Conservation (phyloP, 306 rosid species). For the Astragalus membranaceus region DNA sequence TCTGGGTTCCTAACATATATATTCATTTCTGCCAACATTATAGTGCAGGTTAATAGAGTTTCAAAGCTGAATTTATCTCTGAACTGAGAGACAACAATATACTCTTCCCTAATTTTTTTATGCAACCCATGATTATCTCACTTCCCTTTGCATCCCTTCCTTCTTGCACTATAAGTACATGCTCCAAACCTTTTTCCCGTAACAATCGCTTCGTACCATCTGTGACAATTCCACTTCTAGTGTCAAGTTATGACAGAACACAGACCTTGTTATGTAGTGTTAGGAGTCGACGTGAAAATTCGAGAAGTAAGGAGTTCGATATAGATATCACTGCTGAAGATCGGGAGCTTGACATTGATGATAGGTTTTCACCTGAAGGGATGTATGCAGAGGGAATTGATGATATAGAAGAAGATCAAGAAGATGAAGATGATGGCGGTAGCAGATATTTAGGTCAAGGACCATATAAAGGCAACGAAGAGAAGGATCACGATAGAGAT, state of each 20-base stretch:
- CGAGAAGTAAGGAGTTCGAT: conserved; percentile 25
- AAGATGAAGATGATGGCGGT: conserved; percentile 13
- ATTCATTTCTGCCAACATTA: background rate
- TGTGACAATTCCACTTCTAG: background rate
- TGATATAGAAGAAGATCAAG: conserved; percentile 20
- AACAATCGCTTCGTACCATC: conserved; percentile 16
- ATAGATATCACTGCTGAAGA: conserved; percentile 25
- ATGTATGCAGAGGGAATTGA: conserved; percentile 30
- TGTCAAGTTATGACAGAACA: background rate
- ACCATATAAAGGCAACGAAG: conserved; percentile 39
- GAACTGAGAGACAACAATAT: background rate
- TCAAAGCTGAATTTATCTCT: background rate
- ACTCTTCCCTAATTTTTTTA: background rate
- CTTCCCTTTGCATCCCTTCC: conserved; percentile 24
- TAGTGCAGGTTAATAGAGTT: conserved; percentile 27
- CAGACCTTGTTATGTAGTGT: conserved; percentile 5
- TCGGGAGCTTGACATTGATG: conserved; percentile 24
- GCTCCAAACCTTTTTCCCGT: conserved; percentile 17
- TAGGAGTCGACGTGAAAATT: conserved; percentile 14
- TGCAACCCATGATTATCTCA: conserved; percentile 36
- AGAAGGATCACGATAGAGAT: conserved; percentile 61
- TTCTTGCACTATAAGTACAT: conserved; percentile 22
- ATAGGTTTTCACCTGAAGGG: conserved; percentile 14
- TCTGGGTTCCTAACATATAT: no score
- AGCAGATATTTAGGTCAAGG: conserved; percentile 31